Evolutionary conservation across 148 eudicot genomes (phyloP).

Genomic region (Persicaria tinctoria): DNA sequence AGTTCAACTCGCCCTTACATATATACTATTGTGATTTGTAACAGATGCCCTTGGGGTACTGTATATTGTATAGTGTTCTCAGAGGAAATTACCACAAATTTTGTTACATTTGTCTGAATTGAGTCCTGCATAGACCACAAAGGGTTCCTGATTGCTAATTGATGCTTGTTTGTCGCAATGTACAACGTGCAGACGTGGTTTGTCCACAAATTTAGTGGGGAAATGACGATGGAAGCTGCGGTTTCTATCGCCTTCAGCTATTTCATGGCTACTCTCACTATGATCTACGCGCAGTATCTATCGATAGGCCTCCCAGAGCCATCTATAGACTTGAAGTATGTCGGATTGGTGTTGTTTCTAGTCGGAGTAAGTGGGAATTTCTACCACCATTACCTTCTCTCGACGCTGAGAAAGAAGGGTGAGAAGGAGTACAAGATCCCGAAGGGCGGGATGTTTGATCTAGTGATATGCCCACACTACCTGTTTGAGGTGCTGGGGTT

Average conservation of each 20-base stretch:
- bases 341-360: conserved; percentile 28
- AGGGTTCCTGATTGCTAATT: neutral
- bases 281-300: conserved; percentile 32
- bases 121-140: too few relatives aligned
- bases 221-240: conserved; percentile 22
- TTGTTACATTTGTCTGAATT: too few relatives aligned
- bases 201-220: conserved; percentile 44
- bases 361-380: conserved; percentile 40
- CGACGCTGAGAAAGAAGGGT: conserved; percentile 28
- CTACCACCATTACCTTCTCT: conserved; percentile 39
- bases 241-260: conserved; percentile 23
- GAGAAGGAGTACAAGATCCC: conserved; percentile 56
- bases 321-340: conserved; percentile 26
- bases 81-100: too few relatives aligned
- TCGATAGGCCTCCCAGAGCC: conserved; percentile 28
- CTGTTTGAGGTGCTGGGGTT: conserved; percentile 45
- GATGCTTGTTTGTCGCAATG: neutral
- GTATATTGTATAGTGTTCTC: too few relatives aligned
- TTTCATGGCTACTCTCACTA: conserved; percentile 21
- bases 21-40: too few relatives aligned
- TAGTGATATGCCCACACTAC: conserved; percentile 60
- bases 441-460: conserved; percentile 43
- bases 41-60: too few relatives aligned
- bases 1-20: too few relatives aligned
- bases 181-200: conserved; percentile 12